These are phyloP conservation scores for Amphibolis antarctica DNA, from an alignment of 106 monocot genomes.

Conservation along the genomic window DNA sequence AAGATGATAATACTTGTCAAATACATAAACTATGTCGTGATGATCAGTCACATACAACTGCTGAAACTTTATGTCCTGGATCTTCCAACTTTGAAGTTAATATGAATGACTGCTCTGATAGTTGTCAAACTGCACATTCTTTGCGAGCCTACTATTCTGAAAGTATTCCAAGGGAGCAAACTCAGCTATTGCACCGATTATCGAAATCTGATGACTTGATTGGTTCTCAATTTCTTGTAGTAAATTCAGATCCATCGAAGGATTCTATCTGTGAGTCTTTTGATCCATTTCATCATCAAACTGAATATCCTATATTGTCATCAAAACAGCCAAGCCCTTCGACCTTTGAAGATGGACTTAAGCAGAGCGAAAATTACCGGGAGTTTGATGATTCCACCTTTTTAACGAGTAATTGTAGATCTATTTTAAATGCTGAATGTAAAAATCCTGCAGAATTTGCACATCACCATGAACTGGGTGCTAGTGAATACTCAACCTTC, in stretches of 20 bases:
- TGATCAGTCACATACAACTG: slow-evolving; percentile 25
- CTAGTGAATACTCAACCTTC: slow-evolving; percentile 7
- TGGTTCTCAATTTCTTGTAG: slow-evolving; percentile 45
- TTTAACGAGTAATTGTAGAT: slow-evolving; percentile 11
- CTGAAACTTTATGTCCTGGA: slow-evolving; percentile 33
- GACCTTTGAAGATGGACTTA: slow-evolving; percentile 30
- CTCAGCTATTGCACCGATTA: slow-evolving; percentile 38
- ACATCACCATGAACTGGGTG: neutral
- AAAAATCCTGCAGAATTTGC: slow-evolving; percentile 3
- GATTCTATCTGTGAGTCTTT: slow-evolving; percentile 39
- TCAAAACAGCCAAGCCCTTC: slow-evolving; percentile 21
- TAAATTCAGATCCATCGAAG: slow-evolving; percentile 29
- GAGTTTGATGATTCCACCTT: slow-evolving; percentile 26
- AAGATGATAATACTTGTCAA: slow-evolving; percentile 17
- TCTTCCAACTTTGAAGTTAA: slow-evolving; percentile 29
- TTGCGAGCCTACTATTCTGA: slow-evolving; percentile 60
- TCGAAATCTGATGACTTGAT: slow-evolving; percentile 84
- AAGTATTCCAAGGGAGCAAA: slow-evolving; percentile 57
- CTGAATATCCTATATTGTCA: slow-evolving; percentile 16
- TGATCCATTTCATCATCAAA: slow-evolving; percentile 35
- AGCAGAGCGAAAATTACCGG: slow-evolving; percentile 51
- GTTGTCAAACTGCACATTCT: slow-evolving; percentile 28
- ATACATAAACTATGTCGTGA: slow-evolving; percentile 38
- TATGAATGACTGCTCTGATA: slow-evolving; percentile 23
- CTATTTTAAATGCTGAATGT: slow-evolving; percentile 13